phyloP scores from a whole-genome alignment of 2,329 filamentous ascomycete genomes.

The Botrytis fabae region DNA sequence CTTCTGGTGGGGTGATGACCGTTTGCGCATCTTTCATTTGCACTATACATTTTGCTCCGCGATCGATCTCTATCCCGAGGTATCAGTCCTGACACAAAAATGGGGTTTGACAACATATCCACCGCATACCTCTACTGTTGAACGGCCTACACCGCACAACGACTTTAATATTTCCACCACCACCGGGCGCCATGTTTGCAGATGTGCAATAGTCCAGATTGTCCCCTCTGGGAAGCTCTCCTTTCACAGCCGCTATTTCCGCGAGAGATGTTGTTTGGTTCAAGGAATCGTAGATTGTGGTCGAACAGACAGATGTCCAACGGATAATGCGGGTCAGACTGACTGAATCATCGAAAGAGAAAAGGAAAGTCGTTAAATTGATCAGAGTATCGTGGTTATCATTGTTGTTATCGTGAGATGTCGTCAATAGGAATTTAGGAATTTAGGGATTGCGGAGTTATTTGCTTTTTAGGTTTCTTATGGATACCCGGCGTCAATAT shows the following conservation, averaged over 20 bases:
- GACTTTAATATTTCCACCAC: constrained; percentile 98
- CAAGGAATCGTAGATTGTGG: constrained; percentile 18
- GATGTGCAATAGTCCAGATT: constrained; percentile 25
- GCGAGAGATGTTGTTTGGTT: constrained; percentile 9
- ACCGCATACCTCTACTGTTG: constrained; percentile 78
- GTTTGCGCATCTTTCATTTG: constrained; percentile 96
- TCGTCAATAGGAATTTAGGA: constrained; percentile 9
- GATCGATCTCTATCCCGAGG: constrained; percentile 69
- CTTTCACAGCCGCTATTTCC: constrained; percentile 12
- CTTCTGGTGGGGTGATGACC: constrained; percentile 72
- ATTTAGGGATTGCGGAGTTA: background rate
- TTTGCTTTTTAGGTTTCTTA: constrained; percentile 15
- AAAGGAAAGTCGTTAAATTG: constrained; percentile 10
- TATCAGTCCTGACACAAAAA: constrained; percentile 25
- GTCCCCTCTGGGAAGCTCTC: constrained; percentile 17
- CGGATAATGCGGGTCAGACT: background rate
- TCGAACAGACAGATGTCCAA: constrained; percentile 16
- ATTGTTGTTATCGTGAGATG: constrained; percentile 22
- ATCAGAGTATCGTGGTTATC: constrained; percentile 22
- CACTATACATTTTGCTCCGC: constrained; percentile 93
- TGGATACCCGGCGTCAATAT: constrained; percentile 1
- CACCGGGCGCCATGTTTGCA: constrained; percentile 40
- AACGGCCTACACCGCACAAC: constrained; percentile 96
- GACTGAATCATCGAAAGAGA: constrained; percentile 24
- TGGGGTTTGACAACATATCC: constrained; percentile 6